phyloP scores from a whole-genome alignment of 78 protist species.

The Monocercomonoides exilis region DNA sequence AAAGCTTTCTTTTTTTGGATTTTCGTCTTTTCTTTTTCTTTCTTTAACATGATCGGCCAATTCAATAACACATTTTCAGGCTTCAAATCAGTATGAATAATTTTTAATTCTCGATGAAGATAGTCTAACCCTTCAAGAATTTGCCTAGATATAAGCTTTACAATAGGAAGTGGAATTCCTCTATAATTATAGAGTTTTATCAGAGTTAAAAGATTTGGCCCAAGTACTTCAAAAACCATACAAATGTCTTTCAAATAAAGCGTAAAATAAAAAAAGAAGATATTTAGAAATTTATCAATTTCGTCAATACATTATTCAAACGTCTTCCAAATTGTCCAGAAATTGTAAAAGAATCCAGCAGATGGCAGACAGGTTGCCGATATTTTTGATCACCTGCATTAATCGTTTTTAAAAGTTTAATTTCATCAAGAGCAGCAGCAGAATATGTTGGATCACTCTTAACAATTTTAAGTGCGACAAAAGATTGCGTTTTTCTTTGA shows the following conservation, averaged over 20 bases:
- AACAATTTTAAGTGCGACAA: conserved; percentile 72
- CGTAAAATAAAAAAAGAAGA: neutral
- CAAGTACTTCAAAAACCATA: conserved; percentile 4
- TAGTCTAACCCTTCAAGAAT: neutral
- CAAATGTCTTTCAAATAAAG: neutral
- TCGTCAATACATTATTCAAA: too few relatives aligned
- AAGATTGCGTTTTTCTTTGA: neutral
- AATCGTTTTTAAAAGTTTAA: conserved; percentile 41
- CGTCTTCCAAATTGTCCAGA: conserved; percentile 12
- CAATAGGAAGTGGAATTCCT: conserved; percentile 14
- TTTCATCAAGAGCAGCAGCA: conserved; percentile 79
- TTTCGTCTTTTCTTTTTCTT: too few relatives aligned
- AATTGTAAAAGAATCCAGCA: neutral
- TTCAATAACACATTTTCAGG: neutral
- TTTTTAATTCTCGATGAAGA: neutral
- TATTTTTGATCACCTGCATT: neutral
- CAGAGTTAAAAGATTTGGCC: neutral
- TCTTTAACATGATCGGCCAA: neutral
- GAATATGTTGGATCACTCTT: conserved; percentile 65
- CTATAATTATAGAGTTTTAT: neutral
- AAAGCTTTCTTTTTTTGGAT: too few relatives aligned
- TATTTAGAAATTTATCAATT: too few relatives aligned
- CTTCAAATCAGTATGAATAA: conserved; percentile 16
- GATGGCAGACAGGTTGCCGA: neutral
- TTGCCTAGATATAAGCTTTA: neutral